Percentiles rank a stretch among this genome's conserved stretches.
phyloP scores from a whole-genome alignment of 2,329 filamentous ascomycete genomes.

The Trichophyton verrucosum region DNA sequence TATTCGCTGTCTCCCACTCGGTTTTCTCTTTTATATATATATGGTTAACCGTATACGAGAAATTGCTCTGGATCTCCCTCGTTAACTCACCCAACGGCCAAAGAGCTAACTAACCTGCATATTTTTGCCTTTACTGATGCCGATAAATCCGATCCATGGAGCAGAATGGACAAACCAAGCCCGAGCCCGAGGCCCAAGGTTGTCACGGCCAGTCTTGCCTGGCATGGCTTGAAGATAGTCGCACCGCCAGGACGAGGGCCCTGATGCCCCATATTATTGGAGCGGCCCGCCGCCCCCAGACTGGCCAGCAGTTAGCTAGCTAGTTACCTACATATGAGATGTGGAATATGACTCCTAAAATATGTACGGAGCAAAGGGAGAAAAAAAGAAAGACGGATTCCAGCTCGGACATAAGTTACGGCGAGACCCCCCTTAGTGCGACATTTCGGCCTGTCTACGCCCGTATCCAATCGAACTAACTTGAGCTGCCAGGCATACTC shows the following conservation, averaged over 20 bases:
- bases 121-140: background rate
- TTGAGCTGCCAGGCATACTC: no score
- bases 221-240: background rate
- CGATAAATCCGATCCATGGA: background rate
- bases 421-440: background rate
- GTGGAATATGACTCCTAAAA: background rate
- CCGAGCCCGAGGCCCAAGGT: background rate
- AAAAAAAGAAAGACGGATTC: background rate
- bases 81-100: background rate
- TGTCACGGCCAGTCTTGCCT: no score
- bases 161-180: background rate
- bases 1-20: no score
- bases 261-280: no score
- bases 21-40: no score
- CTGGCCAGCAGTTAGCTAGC: no score
- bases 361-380: background rate
- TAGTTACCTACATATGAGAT: background rate
- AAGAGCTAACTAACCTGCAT: no score
- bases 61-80: background rate
- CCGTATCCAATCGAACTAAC: background rate
- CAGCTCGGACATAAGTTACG: background rate
- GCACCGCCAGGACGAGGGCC: background rate
- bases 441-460: background rate
- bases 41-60: background rate
- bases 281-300: no score